phyloP scores from a whole-genome alignment of 2,329 filamentous ascomycete species.

The Fusarium drepaniforme region DNA sequence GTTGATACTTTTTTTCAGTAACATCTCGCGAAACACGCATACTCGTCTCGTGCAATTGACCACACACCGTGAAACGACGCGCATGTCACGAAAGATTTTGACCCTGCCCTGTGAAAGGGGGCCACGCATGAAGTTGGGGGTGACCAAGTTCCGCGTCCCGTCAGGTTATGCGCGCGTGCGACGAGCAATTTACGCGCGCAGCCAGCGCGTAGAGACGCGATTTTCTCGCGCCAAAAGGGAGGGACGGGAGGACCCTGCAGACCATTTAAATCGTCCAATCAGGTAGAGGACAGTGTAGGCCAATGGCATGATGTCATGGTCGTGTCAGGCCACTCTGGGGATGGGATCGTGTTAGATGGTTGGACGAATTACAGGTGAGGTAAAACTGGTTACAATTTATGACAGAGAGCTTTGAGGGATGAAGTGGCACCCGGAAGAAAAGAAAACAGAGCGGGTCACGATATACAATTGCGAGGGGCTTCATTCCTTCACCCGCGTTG shows the following conservation, averaged over 20 bases:
- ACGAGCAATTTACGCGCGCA: conserved; percentile 46
- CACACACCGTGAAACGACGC: background rate
- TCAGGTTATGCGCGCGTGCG: conserved; percentile 31
- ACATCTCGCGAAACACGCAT: background rate
- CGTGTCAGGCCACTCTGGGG: conserved; percentile 13
- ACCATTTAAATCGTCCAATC: conserved; percentile 39
- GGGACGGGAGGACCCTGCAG: conserved; percentile 1
- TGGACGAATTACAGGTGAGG: conserved; percentile 16
- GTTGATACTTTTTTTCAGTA: background rate
- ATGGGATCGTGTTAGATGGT: conserved; percentile 38
- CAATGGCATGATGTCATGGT: conserved; percentile 36
- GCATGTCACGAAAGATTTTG: background rate
- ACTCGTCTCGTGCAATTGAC: conserved; percentile 2
- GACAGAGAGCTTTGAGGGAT: background rate
- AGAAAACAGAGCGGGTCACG: no score
- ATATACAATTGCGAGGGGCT: no score
- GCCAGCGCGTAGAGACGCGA: conserved; percentile 34
- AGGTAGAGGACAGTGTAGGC: conserved; percentile 5
- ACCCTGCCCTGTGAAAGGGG: background rate
- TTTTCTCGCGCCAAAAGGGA: conserved; percentile 37
- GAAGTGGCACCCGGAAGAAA: no score
- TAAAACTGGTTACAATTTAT: background rate
- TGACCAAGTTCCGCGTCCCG: conserved; percentile 6
- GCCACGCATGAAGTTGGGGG: conserved; percentile 10
- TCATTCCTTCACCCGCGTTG: no score